Base-by-base conservation (phyloP, 345 rosid species). In the Syzygium aromaticum region DNA sequence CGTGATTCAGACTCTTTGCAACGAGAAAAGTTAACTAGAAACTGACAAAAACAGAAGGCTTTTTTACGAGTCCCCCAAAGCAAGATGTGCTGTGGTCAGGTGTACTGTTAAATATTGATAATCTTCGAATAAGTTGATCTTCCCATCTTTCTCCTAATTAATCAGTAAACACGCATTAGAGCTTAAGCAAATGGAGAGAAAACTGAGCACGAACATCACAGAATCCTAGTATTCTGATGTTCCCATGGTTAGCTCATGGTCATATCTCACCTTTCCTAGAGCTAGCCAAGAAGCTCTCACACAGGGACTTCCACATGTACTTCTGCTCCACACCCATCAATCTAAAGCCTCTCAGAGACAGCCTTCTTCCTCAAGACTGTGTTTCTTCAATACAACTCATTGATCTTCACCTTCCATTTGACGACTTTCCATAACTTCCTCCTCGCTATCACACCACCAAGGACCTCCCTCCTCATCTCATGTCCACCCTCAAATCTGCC, bases 361-460 rank as follows among this genome's bases (percentile, higher is more conserved):
- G 56, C 27, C 19, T 85, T 49, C 46, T 46, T 85, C 54, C 33
- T 49, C 53, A 6, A 25, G 30, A 28, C 33, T 8, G 3, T 33
- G 80, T 73, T 73, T 1, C 85, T 54, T 84, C 59, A 33, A 84
- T 84, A 46, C 40, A 15, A 9, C 85, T 92, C 57, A 43, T 88
- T 2, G 93, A 92, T 11, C 89, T 93, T 30, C 87, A 88, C 52
- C 93, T 92, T 33, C 90, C 91, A 1, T 67, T 88, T 5, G 82
- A 52, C 12, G 38, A 52, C 14, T 84, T 86, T 67, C 94, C 92
- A 1, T 84, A 91, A 7, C 93, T 93, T 85, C 95, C 95, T 85
- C 93, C 92, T 46, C 90, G 89, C 23, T 56, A 73, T 78, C 92
- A 93, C 90, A 91, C 93, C 38, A 90, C 93, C 40, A 93, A 88